Evolutionary conservation across 2,329 filamentous ascomycete species (phyloP).

Genomic region (Sporothrix variecibatus): DNA sequence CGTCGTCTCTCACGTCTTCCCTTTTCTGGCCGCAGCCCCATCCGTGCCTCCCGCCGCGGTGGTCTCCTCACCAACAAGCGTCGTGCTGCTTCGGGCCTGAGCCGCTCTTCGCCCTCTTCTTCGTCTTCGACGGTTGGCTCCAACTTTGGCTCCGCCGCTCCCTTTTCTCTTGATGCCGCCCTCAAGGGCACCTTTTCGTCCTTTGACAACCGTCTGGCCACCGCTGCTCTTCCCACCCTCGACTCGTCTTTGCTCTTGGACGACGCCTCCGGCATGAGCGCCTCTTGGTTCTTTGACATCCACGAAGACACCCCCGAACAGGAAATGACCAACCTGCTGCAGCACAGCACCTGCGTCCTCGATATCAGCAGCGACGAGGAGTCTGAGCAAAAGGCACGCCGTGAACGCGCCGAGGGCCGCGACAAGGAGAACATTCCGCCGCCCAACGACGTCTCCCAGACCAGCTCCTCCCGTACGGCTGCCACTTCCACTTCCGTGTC

Average conservation of each 20-base stretch:
- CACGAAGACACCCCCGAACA: slow-evolving; percentile 90
- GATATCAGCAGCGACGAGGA: slow-evolving; percentile 92
- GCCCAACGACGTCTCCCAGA: slow-evolving; percentile 63
- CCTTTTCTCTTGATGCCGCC: slow-evolving; percentile 84
- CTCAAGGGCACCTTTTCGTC: slow-evolving; percentile 72
- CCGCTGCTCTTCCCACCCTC: slow-evolving; percentile 36
- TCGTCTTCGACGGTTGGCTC: slow-evolving; percentile 58
- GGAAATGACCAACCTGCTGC: slow-evolving; percentile 87
- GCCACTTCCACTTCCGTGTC: slow-evolving; percentile 27
- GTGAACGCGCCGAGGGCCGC: slow-evolving; percentile 59
- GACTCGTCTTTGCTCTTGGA: slow-evolving; percentile 39
- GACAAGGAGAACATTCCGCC: slow-evolving; percentile 96
- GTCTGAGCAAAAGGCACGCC: slow-evolving; percentile 55
- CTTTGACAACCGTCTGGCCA: slow-evolving; percentile 48
- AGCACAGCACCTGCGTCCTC: slow-evolving; percentile 82
- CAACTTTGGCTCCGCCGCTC: slow-evolving; percentile 53
- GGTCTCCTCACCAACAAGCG: slow-evolving; percentile 61
- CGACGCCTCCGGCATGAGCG: slow-evolving; percentile 54
- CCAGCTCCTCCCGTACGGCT: slow-evolving; percentile 36
- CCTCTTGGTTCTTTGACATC: slow-evolving; percentile 89
- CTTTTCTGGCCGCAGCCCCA: slow-evolving; percentile 68
- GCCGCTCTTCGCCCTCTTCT: slow-evolving; percentile 62
- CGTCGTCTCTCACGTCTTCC: slow-evolving; percentile 52
- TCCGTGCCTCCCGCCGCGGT: slow-evolving; percentile 50
- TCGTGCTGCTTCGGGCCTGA: slow-evolving; percentile 55